Evolutionary conservation across 2,329 filamentous ascomycete genomes (phyloP).

Genomic region (Periconia sp.): DNA sequence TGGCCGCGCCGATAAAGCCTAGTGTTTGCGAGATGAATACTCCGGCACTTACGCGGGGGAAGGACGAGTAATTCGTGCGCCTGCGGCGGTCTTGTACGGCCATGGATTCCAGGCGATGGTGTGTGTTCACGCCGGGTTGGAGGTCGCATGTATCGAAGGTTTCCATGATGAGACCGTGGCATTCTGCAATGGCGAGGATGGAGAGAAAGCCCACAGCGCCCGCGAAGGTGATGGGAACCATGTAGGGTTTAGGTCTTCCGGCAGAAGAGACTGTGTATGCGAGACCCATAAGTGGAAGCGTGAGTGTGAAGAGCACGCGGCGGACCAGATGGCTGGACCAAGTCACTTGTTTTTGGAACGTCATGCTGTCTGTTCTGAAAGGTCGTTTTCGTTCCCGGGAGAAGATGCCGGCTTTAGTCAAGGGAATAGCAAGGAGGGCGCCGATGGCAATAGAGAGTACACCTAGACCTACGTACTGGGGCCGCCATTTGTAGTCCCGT

Average conservation of each 20-base stretch:
- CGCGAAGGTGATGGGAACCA: conserved; percentile 71
- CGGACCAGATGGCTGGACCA: conserved; percentile 78
- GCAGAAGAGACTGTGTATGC: conserved; percentile 71
- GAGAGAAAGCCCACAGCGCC: conserved; percentile 72
- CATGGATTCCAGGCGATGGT: conserved; percentile 54
- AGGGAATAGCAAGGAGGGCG: conserved; percentile 71
- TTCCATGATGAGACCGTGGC: conserved; percentile 79
- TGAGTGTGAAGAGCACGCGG: conserved; percentile 69
- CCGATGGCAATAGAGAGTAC: conserved; percentile 72
- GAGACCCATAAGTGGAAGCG: conserved; percentile 70
- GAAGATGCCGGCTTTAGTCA: conserved; percentile 74
- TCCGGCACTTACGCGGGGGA: conserved; percentile 74
- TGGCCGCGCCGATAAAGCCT: conserved; percentile 72
- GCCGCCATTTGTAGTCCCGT: conserved; percentile 67
- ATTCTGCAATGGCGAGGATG: conserved; percentile 76
- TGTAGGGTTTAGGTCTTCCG: conserved; percentile 63
- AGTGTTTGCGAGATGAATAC: conserved; percentile 74
- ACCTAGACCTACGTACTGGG: conserved; percentile 70
- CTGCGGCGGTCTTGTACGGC: conserved; percentile 52
- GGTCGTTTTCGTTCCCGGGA: conserved; percentile 67
- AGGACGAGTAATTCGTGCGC: conserved; percentile 75
- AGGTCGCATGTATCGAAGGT: conserved; percentile 82
- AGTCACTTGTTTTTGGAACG: conserved; percentile 66
- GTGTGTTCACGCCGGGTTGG: conserved; percentile 70
- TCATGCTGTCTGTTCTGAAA: conserved; percentile 70